phyloP scores from a whole-genome alignment of 306 rosid species.

The Erythrophleum fordii region DNA sequence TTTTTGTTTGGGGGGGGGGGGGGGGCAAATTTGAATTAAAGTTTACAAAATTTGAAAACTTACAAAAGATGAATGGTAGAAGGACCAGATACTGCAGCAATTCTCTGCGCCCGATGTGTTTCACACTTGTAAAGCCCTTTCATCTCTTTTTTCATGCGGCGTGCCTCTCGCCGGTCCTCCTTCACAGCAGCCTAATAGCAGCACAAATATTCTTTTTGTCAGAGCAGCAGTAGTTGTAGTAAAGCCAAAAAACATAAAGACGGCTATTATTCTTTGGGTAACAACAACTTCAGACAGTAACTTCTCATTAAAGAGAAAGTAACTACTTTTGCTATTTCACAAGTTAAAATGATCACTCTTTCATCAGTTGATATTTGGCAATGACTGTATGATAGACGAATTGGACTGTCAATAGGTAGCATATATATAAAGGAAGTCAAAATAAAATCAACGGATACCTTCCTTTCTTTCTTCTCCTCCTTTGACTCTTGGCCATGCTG shows the following conservation, averaged over 20 bases:
- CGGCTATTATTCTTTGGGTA: background rate
- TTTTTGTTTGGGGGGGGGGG: no score
- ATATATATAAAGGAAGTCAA: conserved; percentile 5
- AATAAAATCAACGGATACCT: conserved; percentile 52
- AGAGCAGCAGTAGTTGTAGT: background rate
- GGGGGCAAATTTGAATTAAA: background rate
- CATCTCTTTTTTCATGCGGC: conserved; percentile 78
- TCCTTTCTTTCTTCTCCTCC: conserved; percentile 90
- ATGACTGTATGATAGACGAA: conserved; percentile 14
- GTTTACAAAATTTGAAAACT: conserved; percentile 32
- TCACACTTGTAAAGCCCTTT: conserved; percentile 80
- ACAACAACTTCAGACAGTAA: background rate
- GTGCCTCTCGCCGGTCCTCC: conserved; percentile 82
- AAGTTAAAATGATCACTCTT: background rate
- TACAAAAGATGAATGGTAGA: conserved; percentile 79
- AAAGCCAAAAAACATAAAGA: background rate
- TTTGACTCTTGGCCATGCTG: conserved; percentile 76
- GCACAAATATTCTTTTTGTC: background rate
- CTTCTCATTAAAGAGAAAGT: conserved; percentile 3
- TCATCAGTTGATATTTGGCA: background rate
- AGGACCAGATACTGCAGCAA: conserved; percentile 78
- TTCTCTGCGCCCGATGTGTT: conserved; percentile 82
- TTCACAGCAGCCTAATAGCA: conserved; percentile 75
- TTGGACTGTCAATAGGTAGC: background rate
- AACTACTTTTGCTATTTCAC: background rate